Base-by-base conservation (phyloP, 768 basidiomycete species). In the Tylopilus vinaceipallidus region DNA sequence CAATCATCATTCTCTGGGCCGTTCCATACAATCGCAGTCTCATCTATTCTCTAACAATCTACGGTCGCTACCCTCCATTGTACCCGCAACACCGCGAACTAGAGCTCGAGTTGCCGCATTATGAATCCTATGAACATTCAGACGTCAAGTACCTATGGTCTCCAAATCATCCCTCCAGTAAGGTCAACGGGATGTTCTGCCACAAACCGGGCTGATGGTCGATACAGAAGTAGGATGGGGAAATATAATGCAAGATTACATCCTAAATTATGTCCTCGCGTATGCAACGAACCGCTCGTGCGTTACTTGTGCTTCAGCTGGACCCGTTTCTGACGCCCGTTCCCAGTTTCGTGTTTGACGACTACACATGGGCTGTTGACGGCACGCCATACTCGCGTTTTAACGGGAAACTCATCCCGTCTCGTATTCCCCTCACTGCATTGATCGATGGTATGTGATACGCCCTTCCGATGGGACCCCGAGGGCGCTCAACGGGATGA, bases 71-170 rank as follows among this genome's bases (percentile, higher is more conserved):
- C 30, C 75, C 77, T 6, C 76, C 77, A 16, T 58, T 75, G 36
- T 79, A 74, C 56, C 57, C 67, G 7, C 53, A 64, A 19, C 73
- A 70, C 45, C 67, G 59, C 36, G 52, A 67, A 33, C 67, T 63
- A 27, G 73, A 80, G 53, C 59, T 69, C 6, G 42, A 46, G 3
- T 56, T 79, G 0, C 71, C 75, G 1, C 76, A 78, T 40, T 74
- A 77, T 42, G 50, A 65, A 35, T 19, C 42, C 0, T 62, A 73
- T 5, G 68, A 72, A 26, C 71, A 62, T 6, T 53, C 56, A 22
- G 52, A 64, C 14, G 61, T 66, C 30, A 72, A 69, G 46, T 80
- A 73, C 48, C 44, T 81, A 3, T 79, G 69, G 65, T 64, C 76
- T n/a, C 71, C 75, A 17, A 78, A 77, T 49, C 77, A 80, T 54